These are phyloP conservation scores for Hypoxylon sp. DNA, from an alignment of 2,329 filamentous ascomycete genomes.

Conservation along the genomic window DNA sequence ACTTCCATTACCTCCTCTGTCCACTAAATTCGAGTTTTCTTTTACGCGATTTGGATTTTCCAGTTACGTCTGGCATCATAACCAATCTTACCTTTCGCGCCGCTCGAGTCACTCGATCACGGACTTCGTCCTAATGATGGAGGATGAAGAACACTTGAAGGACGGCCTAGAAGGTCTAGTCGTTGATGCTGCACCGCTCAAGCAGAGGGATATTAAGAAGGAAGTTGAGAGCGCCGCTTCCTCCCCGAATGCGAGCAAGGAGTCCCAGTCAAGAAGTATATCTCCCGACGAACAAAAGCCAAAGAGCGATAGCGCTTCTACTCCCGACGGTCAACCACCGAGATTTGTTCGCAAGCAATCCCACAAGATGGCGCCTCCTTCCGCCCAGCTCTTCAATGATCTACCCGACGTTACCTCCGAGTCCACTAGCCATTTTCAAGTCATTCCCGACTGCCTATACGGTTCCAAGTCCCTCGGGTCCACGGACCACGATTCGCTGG, in stretches of 20 bases:
- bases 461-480: conserved; percentile 90
- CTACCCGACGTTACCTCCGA: conserved; percentile 81
- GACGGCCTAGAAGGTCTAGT: conserved; percentile 54
- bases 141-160: conserved; percentile 45
- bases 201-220: conserved; percentile 49
- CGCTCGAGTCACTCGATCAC: conserved; percentile 7
- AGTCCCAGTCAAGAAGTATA: conserved; percentile 52
- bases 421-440: conserved; percentile 77
- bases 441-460: conserved; percentile 88
- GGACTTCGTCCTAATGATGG: conserved; percentile 39
- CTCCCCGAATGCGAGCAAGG: conserved; percentile 53
- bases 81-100: too few species aligned
- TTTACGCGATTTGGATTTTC: conserved; percentile 6
- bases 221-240: conserved; percentile 51
- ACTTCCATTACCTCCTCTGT: conserved; percentile 9
- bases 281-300: conserved; percentile 58
- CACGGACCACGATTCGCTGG: conserved; percentile 87
- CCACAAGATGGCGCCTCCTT: conserved; percentile 71
- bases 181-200: conserved; percentile 50
- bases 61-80: conserved; percentile 23
- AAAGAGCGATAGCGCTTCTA: conserved; percentile 58
- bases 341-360: conserved; percentile 79
- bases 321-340: conserved; percentile 65
- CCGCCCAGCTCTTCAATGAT: conserved; percentile 74
- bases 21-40: conserved; percentile 13